Evolutionary conservation across 2,329 filamentous ascomycete genomes (phyloP), one percentile per base, ranked within the genome.

Genomic region (Aspergillus oerlinghausenensis): DNA sequence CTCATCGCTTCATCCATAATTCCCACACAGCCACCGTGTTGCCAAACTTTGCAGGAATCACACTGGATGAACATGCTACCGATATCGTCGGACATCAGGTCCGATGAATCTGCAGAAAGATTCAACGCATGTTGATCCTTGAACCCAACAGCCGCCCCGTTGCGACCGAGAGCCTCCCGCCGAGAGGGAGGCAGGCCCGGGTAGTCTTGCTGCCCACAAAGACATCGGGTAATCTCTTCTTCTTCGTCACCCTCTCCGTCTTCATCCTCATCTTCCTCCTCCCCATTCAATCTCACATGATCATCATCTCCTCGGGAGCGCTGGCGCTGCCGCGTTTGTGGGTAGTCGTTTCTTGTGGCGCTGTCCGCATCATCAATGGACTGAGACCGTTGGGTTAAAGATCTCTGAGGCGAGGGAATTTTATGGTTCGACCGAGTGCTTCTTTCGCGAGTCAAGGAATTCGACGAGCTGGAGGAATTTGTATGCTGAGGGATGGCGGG

Each of bases 1-100:
- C 90, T 93, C 72, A 89, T 88, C 65, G 90, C 88, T 75, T 96
- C 93, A 65, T 94, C 94, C 79, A 96, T 92, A 69, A 99, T 96
- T 59, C 94, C 93, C 58, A 99, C 93, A 70, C 94, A 99, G 59
- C 92, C 93, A 67, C 94, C 94, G 73, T 99, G 94, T 74, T 99
- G 94, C 94, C 93, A 99, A 61, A 97, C 94, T 73, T 96, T 95
- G 80, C 94, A 99, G 62, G 90, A 82, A 76, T 97, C 94, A 82
- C 94, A 99, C 79, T 97, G 93, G 64, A 99, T 92, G 76, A 97
- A 99, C 75, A 97, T 88, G 52, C 92, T 93, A 48, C 93, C 94
- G 63, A 93, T 83, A 63, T 97, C 93, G 68, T 96, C 92, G 32
- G 87, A 85, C 61, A 90, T 80, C 61, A 79, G 68, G 59, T 82